phyloP scores from a whole-genome alignment of 176 grass and related monocot species.

The sorghum (Sorghum bicolor) region DNA sequence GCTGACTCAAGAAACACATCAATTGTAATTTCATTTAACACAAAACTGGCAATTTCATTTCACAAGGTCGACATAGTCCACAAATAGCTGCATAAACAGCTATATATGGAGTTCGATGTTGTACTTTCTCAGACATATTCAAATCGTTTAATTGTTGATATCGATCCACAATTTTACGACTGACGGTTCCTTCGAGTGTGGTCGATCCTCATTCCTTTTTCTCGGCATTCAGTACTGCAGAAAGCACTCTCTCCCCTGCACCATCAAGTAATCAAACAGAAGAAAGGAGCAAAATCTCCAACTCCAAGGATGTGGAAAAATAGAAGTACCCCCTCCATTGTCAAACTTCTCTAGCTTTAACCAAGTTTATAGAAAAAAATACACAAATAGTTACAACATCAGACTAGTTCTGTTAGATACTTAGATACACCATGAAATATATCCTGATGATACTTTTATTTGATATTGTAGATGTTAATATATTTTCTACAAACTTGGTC shows the following conservation, averaged over 20 bases:
- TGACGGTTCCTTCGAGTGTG: neutral
- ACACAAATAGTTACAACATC: neutral
- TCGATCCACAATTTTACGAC: neutral
- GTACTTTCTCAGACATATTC: neutral
- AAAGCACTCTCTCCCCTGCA: neutral
- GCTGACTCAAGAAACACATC: neutral
- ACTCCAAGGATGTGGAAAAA: neutral
- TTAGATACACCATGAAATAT: neutral
- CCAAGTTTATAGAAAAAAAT: neutral
- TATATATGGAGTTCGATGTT: neutral
- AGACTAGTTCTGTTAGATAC: neutral
- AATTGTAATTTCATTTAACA: neutral
- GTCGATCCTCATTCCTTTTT: constrained; percentile 10
- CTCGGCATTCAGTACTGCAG: neutral
- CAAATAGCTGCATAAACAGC: neutral
- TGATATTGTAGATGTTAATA: neutral
- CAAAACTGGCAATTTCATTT: neutral
- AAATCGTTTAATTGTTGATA: neutral
- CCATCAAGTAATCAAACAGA: neutral
- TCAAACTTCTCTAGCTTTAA: neutral
- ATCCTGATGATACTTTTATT: neutral
- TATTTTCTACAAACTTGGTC: neutral
- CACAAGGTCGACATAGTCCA: neutral
- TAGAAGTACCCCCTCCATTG: neutral
- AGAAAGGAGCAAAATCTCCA: neutral